Percentiles rank a stretch among this genome's conserved stretches.
Evolutionary conservation across 31 red algal genomes (phyloP).

Genomic region (Endocladia muricata): DNA sequence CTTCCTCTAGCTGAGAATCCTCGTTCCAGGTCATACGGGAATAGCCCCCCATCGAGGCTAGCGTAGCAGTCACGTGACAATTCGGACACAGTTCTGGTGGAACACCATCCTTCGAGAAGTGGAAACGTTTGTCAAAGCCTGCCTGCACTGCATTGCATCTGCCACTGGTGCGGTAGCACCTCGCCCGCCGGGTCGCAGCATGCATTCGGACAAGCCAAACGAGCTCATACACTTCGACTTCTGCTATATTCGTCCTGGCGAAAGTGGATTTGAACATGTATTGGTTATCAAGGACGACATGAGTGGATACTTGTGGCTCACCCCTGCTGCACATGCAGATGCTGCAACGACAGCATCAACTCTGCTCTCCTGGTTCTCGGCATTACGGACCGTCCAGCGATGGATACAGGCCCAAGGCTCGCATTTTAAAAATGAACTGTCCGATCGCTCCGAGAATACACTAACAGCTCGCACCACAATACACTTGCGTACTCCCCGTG

Average conservation of each 20-base stretch:
- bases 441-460: background rate
- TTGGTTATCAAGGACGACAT: slow-evolving; percentile 35
- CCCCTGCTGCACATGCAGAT: background rate
- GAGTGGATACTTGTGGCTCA: slow-evolving; percentile 12
- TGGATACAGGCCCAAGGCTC: slow-evolving; percentile 38
- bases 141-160: slow-evolving; percentile 17
- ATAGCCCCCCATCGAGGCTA: background rate
- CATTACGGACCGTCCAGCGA: background rate
- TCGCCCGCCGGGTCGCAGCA: background rate
- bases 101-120: background rate
- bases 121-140: background rate
- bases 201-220: slow-evolving; percentile 21
- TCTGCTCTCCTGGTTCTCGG: slow-evolving; percentile 20
- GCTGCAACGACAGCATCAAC: background rate
- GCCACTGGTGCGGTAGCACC: background rate
- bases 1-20: slow-evolving; percentile 15
- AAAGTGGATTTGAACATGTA: background rate
- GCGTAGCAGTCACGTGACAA: background rate
- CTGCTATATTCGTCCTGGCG: background rate
- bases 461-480: slow-evolving; percentile 11
- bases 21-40: slow-evolving; percentile 32
- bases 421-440: slow-evolving; percentile 47
- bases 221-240: slow-evolving; percentile 40
- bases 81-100: slow-evolving; percentile 10
- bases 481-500: slow-evolving; percentile 41